Base-by-base conservation (phyloP, 805 yeast genomes). In the Blastobotrys robertii region DNA sequence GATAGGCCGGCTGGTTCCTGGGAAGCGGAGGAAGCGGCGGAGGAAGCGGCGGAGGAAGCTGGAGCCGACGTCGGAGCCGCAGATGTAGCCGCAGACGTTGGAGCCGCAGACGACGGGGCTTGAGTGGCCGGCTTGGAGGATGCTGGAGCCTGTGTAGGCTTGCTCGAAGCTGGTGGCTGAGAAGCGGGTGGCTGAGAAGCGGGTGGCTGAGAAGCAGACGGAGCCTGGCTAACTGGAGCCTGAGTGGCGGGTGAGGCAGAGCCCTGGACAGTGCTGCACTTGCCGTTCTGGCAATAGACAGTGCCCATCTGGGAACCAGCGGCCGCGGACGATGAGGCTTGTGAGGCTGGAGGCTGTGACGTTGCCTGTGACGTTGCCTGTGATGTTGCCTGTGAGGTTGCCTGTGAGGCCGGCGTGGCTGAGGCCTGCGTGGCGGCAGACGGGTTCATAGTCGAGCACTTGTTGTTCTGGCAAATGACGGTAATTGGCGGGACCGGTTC, bases 371-470 rank as follows among this genome's bases (percentile, higher is more conserved):
- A 10, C 41, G 4, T 14, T 14, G 16, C 31, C 11, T 4, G 28
- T 12, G 25, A 25, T 11, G 7, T n/a, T 28, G 3, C n/a, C 11
- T 12, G 34, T 10, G 8, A 5, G 14, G 34, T 5, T 4, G 19
- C 12, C 8, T 4, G 5, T 7, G 40, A 9, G 8, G 11, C 15
- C n/a, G 15, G 16, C 25, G 19, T 12, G n/a, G 14, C 16, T 11
- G 12, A n/a, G 8, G 19, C 41, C 15, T 32, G 10, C 13, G 4
- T 32, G 3, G 33, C 31, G 14, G 11, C 25, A 16, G 43, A 8
- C 25, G 41, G 41, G 9, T 8, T 4, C 42, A 40, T 19, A 3
- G 43, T 32, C 22, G 38, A 12, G 31, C 43, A 40, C n/a, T 28
- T 12, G 6, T 29, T 31, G 28, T 29, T 29, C 5, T 28, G 12